Percentiles rank a stretch among this genome's conserved stretches.
These are phyloP conservation scores for Pseudozyma hubeiensis DNA, from an alignment of 1,284 basidiomycete species.

Conservation along the genomic window DNA sequence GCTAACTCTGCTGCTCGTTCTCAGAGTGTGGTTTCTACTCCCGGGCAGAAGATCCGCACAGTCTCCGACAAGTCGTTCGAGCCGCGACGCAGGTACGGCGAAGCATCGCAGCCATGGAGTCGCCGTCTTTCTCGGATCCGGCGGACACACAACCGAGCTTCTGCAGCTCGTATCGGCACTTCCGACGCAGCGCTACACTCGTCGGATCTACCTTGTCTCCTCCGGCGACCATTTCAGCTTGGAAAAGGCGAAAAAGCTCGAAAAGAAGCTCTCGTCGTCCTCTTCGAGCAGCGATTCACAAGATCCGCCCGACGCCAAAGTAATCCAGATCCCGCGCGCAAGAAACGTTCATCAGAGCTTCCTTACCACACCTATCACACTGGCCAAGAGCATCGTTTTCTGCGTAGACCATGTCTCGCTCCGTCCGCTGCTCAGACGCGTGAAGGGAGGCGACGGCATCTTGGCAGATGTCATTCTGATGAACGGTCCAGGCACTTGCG, in stretches of 20 bases:
- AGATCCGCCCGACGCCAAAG: conserved; percentile 9
- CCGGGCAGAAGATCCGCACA: conserved; percentile 5
- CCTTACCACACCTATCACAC: conserved; percentile 51
- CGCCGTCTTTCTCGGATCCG: conserved; percentile 76
- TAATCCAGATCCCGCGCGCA: conserved; percentile 78
- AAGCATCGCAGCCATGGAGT: conserved; percentile 52
- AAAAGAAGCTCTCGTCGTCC: conserved; percentile 70
- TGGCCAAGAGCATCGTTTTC: conserved; percentile 38
- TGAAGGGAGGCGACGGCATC: not conserved
- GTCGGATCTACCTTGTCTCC: conserved; percentile 84
- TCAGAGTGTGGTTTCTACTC: conserved; percentile 31
- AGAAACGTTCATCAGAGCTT: conserved; percentile 71
- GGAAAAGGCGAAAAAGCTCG: conserved; percentile 78
- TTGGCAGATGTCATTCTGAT: conserved; percentile 82
- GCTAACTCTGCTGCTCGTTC: not conserved
- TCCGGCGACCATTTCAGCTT: conserved; percentile 83
- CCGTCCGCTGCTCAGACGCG: conserved; percentile 15
- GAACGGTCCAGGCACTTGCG: conserved; percentile 95
- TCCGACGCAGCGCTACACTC: conserved; percentile 80
- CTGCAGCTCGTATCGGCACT: conserved; percentile 80
- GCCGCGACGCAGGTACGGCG: not conserved
- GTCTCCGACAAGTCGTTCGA: not conserved
- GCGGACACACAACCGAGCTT: conserved; percentile 94
- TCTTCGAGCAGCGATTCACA: not conserved
- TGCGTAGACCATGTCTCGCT: conserved; percentile 50